Base-by-base conservation (phyloP, 2,329 filamentous ascomycete species). In the Colletotrichum cereale region DNA sequence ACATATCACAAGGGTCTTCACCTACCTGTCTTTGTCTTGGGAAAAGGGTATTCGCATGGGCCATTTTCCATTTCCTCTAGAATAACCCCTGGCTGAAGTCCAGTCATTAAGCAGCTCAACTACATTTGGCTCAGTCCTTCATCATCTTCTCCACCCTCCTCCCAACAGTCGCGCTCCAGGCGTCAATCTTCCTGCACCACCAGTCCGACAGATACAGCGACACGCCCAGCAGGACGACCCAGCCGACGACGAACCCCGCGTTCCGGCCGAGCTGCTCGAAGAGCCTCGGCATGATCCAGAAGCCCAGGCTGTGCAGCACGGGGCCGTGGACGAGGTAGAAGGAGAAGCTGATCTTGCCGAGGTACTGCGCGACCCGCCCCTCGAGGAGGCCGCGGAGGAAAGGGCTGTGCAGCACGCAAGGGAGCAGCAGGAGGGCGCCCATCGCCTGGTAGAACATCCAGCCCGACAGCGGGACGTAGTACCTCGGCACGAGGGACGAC, bases 371-470 rank as follows among this genome's bases (percentile, higher is more conserved):
- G 7, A 77, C 40, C 0, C 68, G 73, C 6, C 75, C 74, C 61
- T 83, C 81, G 3, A 83, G 75, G 8, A 80, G 1, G 2, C 67
- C 52, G 40, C 76, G 69, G 10, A 82, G 75, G 1, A 74, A 55
- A 0, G 77, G 77, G 40, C 78, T 82, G 44, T 79, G 80, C 10
- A 83, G 65, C 26, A 82, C 75, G 44, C 80, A 82, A 0, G 77
- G 79, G 11, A 83, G 71, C 0, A 83, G 77, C 3, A 83, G 68
- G 1, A 83, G 73, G 0, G 82, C 82, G 1, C 82, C 82, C 70
- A 81, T 77, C 0, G 80, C 74, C 63, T 83, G 78, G 72, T 82
- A 83, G 67, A 82, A 82, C 79, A 81, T 81, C 82, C 82, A 83
- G 10, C 77, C 79, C 0, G 80, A 80, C 0, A 82, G 66, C 2